Evolutionary conservation across 139 green algal genomes (phyloP).

Genomic region (Yamagishiella unicocca): DNA sequence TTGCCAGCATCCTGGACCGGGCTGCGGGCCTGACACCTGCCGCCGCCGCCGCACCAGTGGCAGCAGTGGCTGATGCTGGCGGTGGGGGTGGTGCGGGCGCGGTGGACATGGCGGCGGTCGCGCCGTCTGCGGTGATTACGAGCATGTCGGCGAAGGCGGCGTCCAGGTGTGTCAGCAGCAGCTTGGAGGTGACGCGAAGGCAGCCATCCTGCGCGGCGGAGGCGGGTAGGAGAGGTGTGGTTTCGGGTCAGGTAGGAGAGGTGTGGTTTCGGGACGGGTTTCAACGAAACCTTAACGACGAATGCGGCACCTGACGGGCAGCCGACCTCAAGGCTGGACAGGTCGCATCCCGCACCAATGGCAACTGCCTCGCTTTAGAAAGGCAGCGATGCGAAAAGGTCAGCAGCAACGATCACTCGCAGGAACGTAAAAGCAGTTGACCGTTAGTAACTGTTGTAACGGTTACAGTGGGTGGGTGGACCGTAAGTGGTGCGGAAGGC

Average conservation of each 20-base stretch:
- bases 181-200: neutral
- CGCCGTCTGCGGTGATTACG: neutral
- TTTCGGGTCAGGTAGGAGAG: neutral
- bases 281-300: no score
- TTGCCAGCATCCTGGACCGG: conserved; percentile 1
- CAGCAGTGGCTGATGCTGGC: neutral
- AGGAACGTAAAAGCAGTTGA: no score
- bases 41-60: neutral
- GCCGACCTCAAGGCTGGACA: no score
- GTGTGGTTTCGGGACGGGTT: no score
- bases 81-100: neutral
- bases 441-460: no score
- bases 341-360: no score
- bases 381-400: no score
- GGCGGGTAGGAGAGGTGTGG: neutral
- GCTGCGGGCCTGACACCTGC: neutral
- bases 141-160: neutral
- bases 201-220: neutral
- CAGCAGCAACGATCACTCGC: no score
- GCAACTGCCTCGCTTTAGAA: no score
- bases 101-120: conserved; percentile 12
- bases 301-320: no score
- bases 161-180: conserved; percentile 9
- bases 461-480: no score
- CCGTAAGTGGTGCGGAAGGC: no score